Conservation (phyloP, 2,329 filamentous ascomycete species). For the Claviceps humidiphila region DNA sequence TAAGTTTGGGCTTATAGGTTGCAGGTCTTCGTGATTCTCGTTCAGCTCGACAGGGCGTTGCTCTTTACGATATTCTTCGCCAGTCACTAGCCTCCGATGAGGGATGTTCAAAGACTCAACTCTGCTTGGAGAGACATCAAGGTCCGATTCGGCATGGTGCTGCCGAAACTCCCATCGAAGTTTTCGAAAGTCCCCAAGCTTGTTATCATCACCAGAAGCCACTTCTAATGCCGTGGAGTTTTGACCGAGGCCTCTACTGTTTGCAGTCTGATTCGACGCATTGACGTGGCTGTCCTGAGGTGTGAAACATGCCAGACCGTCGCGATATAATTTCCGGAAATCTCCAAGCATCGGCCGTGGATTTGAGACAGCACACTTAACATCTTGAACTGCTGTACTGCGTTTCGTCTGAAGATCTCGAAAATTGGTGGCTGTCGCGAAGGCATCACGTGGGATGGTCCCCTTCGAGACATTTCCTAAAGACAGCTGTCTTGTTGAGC, state of each 20-base stretch:
- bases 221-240: not conserved
- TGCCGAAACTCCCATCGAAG: not conserved
- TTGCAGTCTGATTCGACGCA: not conserved
- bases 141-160: not conserved
- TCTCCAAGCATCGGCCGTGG: slow-evolving; percentile 5
- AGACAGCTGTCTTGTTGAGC: not conserved
- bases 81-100: not conserved
- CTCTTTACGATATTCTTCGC: not conserved
- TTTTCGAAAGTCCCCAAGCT: slow-evolving; percentile 3
- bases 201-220: not conserved
- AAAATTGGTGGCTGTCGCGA: not conserved
- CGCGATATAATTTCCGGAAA: slow-evolving; percentile 2
- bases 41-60: not conserved
- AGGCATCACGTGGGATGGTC: not conserved
- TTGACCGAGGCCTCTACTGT: too few relatives aligned
- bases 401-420: not conserved
- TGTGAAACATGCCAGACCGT: not conserved
- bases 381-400: not conserved
- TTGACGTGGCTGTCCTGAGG: not conserved
- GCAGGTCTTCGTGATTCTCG: not conserved
- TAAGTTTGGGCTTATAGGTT: not conserved
- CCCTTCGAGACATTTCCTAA: not conserved
- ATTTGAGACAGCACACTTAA: not conserved
- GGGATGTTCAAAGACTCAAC: not conserved
- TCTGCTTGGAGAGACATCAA: not conserved